A percentile compares a stretch with the other conserved stretches of the same genome.
phyloP scores from a whole-genome alignment of 2,329 filamentous ascomycete genomes.

The Pseudofabraea citricarpa region DNA sequence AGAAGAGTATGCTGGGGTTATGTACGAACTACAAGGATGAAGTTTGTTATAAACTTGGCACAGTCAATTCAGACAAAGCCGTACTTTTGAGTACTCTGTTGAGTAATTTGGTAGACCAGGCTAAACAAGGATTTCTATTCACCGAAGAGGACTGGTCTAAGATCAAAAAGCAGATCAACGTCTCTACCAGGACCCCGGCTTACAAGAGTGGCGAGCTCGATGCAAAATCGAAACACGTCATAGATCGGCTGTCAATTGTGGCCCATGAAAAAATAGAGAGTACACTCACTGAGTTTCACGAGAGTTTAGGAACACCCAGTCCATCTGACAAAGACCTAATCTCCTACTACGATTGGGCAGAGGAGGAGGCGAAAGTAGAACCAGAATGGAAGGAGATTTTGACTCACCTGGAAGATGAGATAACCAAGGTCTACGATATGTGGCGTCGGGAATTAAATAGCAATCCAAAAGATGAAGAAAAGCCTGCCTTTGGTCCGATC shows the following conservation, averaged over 20 bases:
- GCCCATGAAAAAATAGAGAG: constrained; percentile 35
- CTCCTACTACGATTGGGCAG: constrained; percentile 9
- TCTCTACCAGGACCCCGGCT: constrained; percentile 29
- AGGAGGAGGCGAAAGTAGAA: constrained; percentile 3
- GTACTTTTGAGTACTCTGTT: constrained; percentile 47
- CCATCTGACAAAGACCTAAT: constrained; percentile 21
- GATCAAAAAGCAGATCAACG: constrained; percentile 21
- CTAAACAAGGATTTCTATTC: constrained; percentile 51
- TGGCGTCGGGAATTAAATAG: constrained; percentile 9
- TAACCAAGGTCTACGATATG: constrained; percentile 5
- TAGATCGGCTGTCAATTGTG: constrained; percentile 60
- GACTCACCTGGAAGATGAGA: constrained; percentile 7
- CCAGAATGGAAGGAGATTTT: constrained; percentile 13
- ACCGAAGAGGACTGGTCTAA: constrained; percentile 33
- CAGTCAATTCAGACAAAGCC: constrained; percentile 39
- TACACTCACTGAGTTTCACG: constrained; percentile 24
- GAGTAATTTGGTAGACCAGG: constrained; percentile 50
- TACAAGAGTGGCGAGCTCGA: constrained; percentile 38
- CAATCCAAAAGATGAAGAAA: constrained; percentile 2
- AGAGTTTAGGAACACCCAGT: constrained; percentile 7
- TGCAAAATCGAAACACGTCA: constrained; percentile 40
- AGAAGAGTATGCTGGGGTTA: constrained; percentile 52
- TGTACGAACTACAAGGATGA: constrained; percentile 62
- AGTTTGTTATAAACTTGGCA: constrained; percentile 54
- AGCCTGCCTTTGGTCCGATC: constrained; percentile 3